phyloP scores from a whole-genome alignment of 1,284 basidiomycete species.

The Leccinum subfulvum region DNA sequence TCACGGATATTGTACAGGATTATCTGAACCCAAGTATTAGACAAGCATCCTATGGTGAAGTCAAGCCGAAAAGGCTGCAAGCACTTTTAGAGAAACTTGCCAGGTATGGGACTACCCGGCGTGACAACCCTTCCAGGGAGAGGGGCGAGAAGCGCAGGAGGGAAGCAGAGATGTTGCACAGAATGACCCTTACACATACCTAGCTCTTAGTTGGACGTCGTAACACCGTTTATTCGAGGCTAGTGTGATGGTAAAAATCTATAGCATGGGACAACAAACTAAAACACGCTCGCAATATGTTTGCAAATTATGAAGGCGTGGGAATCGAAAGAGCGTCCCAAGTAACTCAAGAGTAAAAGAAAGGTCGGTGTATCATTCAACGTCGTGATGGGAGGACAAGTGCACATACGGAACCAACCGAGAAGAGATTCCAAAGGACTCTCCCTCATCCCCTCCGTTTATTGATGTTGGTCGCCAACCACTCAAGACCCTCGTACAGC shows the following conservation, averaged over 20 bases:
- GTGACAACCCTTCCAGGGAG: constrained; percentile 57
- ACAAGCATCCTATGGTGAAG: constrained; percentile 66
- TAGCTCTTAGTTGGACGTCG: constrained; percentile 6
- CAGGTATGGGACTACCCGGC: constrained; percentile 60
- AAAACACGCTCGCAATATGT: constrained; percentile 6
- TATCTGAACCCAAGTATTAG: constrained; percentile 77
- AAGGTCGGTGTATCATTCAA: constrained; percentile 35
- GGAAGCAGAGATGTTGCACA: constrained; percentile 77
- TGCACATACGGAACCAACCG: constrained; percentile 46
- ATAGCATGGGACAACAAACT: constrained; percentile 15
- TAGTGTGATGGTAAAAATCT: constrained; percentile 15
- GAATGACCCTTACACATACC: constrained; percentile 32
- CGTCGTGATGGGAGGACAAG: constrained; percentile 44
- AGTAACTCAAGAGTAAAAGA: constrained; percentile 28
- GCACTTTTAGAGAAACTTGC: constrained; percentile 80
- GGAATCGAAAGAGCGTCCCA: constrained; percentile 20
- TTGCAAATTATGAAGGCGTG: constrained; percentile 10
- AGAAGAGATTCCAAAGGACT: constrained; percentile 33
- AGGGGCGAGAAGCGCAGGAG: constrained; percentile 69
- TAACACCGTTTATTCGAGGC: constrained; percentile 11
- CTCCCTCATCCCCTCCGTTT: constrained; percentile 69
- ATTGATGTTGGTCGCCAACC: constrained; percentile 84
- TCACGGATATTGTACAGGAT: constrained; percentile 73
- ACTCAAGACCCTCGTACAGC: constrained; percentile 97
- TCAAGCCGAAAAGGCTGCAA: constrained; percentile 76